A percentile compares a stretch with the other conserved stretches of the same genome.
These are phyloP conservation scores for Aspergillus proliferans DNA, from an alignment of 2,329 filamentous ascomycete genomes.

Conservation along the genomic window DNA sequence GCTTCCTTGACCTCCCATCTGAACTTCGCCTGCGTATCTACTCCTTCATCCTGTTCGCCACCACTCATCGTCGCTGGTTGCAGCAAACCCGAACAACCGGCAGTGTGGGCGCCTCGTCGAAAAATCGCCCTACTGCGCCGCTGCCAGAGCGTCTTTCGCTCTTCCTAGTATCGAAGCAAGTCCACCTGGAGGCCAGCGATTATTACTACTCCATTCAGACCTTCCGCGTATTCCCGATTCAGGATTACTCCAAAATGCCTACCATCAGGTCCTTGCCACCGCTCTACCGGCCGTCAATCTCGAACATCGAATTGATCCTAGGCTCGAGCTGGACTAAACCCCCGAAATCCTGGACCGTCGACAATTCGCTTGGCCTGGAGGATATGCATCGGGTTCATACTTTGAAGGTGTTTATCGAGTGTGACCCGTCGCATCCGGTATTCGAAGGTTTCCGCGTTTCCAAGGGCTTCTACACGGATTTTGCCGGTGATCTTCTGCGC, in stretches of 20 bases:
- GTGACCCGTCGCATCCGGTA: slow-evolving; percentile 48
- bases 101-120: slow-evolving; percentile 31
- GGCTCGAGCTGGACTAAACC: slow-evolving; percentile 55
- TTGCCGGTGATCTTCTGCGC: slow-evolving; percentile 46
- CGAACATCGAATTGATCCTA: slow-evolving; percentile 50
- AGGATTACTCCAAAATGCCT: slow-evolving; percentile 42
- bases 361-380: slow-evolving; percentile 43
- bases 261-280: slow-evolving; percentile 46
- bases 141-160: slow-evolving; percentile 31
- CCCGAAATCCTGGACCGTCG: slow-evolving; percentile 50
- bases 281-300: slow-evolving; percentile 47
- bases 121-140: slow-evolving; percentile 28
- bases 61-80: slow-evolving; percentile 20
- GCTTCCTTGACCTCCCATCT: slow-evolving; percentile 48
- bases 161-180: slow-evolving; percentile 36
- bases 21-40: slow-evolving; percentile 50
- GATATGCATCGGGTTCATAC: slow-evolving; percentile 43
- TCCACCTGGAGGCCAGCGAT: slow-evolving; percentile 47
- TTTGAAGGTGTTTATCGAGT: slow-evolving; percentile 53
- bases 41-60: slow-evolving; percentile 38
- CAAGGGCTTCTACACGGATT: slow-evolving; percentile 53
- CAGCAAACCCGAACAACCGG: slow-evolving; percentile 23
- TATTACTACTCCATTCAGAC: slow-evolving; percentile 48
- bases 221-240: slow-evolving; percentile 49
- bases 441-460: slow-evolving; percentile 54